These are phyloP conservation scores for Schizonepeta tenuifolia DNA, from an alignment of 257 asterid genomes.

Conservation along the genomic window DNA sequence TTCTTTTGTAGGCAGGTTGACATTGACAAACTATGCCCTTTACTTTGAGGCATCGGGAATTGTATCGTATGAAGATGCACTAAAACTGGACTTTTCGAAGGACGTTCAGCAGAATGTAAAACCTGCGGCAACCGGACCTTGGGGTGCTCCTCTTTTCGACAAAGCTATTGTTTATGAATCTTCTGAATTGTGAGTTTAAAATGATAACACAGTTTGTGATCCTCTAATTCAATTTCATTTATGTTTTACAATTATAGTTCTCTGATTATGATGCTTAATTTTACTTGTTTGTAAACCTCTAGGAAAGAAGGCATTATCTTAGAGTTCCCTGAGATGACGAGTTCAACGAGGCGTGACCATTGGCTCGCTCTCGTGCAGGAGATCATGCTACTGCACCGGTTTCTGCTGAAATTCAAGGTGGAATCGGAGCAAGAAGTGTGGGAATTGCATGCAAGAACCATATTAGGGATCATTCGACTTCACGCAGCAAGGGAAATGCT, in stretches of 20 bases:
- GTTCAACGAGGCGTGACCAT: slow-evolving; percentile 88
- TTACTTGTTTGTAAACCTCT: neutral
- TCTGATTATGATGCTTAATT: neutral
- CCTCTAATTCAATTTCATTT: no score
- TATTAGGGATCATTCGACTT: slow-evolving; percentile 80
- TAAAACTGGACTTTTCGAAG: slow-evolving; percentile 75
- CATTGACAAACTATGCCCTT: slow-evolving; percentile 83
- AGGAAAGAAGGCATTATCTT: slow-evolving; percentile 73
- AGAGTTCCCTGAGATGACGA: slow-evolving; percentile 93
- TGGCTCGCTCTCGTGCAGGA: slow-evolving; percentile 89
- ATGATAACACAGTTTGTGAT: no score
- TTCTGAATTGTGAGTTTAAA: slow-evolving; percentile 66
- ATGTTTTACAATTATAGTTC: neutral
- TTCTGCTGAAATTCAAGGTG: slow-evolving; percentile 53
- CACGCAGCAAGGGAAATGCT: slow-evolving; percentile 98
- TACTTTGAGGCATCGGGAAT: slow-evolving; percentile 87
- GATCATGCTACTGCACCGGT: slow-evolving; percentile 65
- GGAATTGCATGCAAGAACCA: slow-evolving; percentile 83
- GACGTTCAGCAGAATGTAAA: slow-evolving; percentile 56
- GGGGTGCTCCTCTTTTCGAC: slow-evolving; percentile 97
- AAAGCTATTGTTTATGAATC: slow-evolving; percentile 80
- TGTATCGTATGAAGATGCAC: slow-evolving; percentile 71
- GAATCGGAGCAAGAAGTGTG: slow-evolving; percentile 56
- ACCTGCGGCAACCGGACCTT: slow-evolving; percentile 82
- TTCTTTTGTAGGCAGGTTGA: slow-evolving; percentile 72